Conservation (phyloP, 2,329 filamentous ascomycete species). For the Tothia fuscella region DNA sequence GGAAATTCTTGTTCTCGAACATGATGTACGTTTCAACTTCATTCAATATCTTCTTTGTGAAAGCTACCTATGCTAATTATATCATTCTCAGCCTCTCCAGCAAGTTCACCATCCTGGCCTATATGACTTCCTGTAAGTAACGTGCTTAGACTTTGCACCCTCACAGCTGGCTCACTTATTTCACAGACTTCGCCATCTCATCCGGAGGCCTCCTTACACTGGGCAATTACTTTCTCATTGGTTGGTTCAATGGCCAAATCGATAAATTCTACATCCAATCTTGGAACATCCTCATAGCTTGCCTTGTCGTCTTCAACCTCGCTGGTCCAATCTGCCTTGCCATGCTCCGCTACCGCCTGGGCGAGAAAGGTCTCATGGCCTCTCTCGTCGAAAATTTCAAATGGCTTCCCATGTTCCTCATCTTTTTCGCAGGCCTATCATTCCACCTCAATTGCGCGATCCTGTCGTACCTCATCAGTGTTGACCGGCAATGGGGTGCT, state of each 20-base stretch:
- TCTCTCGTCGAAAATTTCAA: constrained; percentile 14
- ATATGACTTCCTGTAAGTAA: constrained; percentile 11
- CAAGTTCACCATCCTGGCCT: constrained; percentile 13
- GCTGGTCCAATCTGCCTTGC: constrained; percentile 10
- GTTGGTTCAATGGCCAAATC: constrained; percentile 11
- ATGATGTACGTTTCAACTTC: no score
- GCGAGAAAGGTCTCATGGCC: constrained; percentile 10
- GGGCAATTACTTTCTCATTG: constrained; percentile 13
- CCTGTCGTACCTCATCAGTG: constrained; percentile 12
- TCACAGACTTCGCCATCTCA: constrained; percentile 13
- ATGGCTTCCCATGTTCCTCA: constrained; percentile 14
- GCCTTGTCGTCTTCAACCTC: constrained; percentile 13
- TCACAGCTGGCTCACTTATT: neutral
- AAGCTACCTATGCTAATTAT: no score
- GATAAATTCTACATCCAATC: constrained; percentile 13
- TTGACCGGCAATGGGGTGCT: constrained; percentile 23
- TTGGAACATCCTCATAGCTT: constrained; percentile 12
- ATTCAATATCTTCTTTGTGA: no score
- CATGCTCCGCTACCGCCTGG: constrained; percentile 13
- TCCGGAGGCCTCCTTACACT: constrained; percentile 11
- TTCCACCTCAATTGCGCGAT: constrained; percentile 13
- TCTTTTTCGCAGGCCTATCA: constrained; percentile 15
- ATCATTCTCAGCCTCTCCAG: no score
- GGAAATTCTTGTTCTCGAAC: constrained; percentile 11
- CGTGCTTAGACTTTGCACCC: neutral